Conservation (phyloP, 1,284 basidiomycete genomes). For the Earliella scabrosa region DNA sequence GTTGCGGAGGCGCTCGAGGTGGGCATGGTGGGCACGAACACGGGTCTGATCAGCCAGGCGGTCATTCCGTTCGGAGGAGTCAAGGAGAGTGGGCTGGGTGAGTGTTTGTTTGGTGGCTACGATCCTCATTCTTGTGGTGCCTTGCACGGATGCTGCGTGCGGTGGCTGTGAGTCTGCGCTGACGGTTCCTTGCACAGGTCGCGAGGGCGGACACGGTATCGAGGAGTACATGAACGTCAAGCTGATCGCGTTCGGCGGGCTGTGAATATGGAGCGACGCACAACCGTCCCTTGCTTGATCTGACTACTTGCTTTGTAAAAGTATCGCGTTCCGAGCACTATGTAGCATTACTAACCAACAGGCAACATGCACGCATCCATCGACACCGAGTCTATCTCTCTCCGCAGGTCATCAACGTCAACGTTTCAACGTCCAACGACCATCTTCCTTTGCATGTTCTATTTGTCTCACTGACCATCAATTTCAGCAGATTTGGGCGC, state of each 20-base stretch:
- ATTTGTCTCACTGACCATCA: too few relatives aligned
- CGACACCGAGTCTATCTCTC: too few relatives aligned
- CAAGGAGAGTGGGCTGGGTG: conserved; percentile 83
- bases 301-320: background rate
- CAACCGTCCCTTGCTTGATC: background rate
- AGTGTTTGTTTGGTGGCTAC: conserved; percentile 30
- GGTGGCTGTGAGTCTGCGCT: too few relatives aligned
- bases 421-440: too few relatives aligned
- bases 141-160: too few relatives aligned
- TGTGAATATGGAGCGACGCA: conserved; percentile 7
- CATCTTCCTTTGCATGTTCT: too few relatives aligned
- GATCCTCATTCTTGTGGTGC: too few relatives aligned
- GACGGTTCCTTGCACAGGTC: too few relatives aligned
- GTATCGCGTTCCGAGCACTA: background rate
- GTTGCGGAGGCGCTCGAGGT: conserved; percentile 98
- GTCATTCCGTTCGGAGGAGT: conserved; percentile 93
- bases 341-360: background rate
- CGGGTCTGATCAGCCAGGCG: conserved; percentile 81
- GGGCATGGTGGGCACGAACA: conserved; percentile 95
- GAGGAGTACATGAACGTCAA: conserved; percentile 85
- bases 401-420: too few relatives aligned
- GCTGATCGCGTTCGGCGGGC: conserved; percentile 72
- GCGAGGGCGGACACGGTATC: conserved; percentile 83
- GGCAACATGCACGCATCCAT: too few relatives aligned
- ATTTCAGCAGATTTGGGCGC: too few relatives aligned